These are phyloP conservation scores for Fusarium begoniae DNA, from an alignment of 2,329 filamentous ascomycete species.

Conservation along the genomic window DNA sequence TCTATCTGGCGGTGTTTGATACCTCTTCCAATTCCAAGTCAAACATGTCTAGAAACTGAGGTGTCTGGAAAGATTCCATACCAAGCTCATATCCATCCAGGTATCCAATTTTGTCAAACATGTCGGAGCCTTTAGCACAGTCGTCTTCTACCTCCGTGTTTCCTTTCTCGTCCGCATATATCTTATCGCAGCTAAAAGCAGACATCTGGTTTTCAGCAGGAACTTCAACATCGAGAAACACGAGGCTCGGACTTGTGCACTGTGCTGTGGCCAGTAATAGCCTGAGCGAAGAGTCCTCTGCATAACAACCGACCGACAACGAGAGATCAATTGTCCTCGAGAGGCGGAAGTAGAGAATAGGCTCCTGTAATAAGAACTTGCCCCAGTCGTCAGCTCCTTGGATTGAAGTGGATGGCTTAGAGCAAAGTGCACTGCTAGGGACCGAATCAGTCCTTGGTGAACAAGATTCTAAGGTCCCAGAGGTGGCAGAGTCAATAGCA, in stretches of 20 bases:
- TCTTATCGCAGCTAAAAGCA: fast-evolving
- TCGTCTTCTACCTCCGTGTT: too few species aligned
- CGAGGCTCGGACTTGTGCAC: not conserved
- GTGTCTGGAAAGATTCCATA: too few species aligned
- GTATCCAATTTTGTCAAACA: not conserved
- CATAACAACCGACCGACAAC: fast-evolving
- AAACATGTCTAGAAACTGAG: not conserved
- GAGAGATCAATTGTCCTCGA: not conserved
- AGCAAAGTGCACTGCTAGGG: fast-evolving
- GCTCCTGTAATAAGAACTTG: not conserved
- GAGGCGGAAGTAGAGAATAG: not conserved
- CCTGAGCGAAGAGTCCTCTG: not conserved
- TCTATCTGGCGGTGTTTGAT: too few species aligned
- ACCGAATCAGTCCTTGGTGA: too few species aligned
- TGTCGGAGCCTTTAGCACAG: fast-evolving
- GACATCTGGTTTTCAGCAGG: fast-evolving
- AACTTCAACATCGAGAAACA: too few species aligned
- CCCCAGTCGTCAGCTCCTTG: not conserved
- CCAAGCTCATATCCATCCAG: not conserved
- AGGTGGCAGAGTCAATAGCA: not conserved
- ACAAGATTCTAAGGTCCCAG: not conserved
- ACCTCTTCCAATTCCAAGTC: not conserved
- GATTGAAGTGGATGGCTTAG: fast-evolving
- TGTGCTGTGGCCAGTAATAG: fast-evolving
- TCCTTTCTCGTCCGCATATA: fast-evolving